phyloP scores from a whole-genome alignment of 768 basidiomycete genomes.

The Boletellus ananiceps region DNA sequence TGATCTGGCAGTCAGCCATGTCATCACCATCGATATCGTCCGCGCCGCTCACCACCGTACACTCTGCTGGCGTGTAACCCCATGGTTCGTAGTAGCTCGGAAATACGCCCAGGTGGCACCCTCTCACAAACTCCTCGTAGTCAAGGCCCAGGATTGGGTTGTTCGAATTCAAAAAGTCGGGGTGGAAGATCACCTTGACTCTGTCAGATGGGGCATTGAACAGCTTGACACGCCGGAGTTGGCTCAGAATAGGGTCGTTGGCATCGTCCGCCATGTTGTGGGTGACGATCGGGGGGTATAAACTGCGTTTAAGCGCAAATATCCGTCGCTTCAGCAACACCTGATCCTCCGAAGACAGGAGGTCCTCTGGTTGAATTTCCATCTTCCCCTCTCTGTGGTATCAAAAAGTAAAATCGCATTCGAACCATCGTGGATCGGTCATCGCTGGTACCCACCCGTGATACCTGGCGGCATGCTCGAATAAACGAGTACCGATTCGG shows the following conservation, averaged over 20 bases:
- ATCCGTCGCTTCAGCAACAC: constrained; percentile 93
- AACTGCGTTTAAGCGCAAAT: constrained; percentile 91
- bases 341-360: constrained; percentile 89
- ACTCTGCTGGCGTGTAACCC: constrained; percentile 97
- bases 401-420: neutral
- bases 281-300: constrained; percentile 93
- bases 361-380: constrained; percentile 65
- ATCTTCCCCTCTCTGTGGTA: constrained; percentile 61
- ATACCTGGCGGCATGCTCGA: constrained; percentile 91
- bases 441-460: constrained; percentile 59
- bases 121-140: constrained; percentile 98
- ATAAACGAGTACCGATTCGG: constrained; percentile 85
- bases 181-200: constrained; percentile 97
- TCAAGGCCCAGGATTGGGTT: constrained; percentile 97
- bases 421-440: neutral
- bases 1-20: constrained; percentile 26
- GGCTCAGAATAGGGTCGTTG: constrained; percentile 90
- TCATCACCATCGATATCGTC: constrained; percentile 1
- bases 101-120: constrained; percentile 98
- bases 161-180: constrained; percentile 96
- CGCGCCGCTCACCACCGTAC: constrained; percentile 78
- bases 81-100: constrained; percentile 96
- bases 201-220: constrained; percentile 88
- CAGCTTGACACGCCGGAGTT: constrained; percentile 88
- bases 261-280: constrained; percentile 98